Evolutionary conservation across 371 early-diverging fungal species (phyloP).

Genomic region (Mucor mucedo): DNA sequence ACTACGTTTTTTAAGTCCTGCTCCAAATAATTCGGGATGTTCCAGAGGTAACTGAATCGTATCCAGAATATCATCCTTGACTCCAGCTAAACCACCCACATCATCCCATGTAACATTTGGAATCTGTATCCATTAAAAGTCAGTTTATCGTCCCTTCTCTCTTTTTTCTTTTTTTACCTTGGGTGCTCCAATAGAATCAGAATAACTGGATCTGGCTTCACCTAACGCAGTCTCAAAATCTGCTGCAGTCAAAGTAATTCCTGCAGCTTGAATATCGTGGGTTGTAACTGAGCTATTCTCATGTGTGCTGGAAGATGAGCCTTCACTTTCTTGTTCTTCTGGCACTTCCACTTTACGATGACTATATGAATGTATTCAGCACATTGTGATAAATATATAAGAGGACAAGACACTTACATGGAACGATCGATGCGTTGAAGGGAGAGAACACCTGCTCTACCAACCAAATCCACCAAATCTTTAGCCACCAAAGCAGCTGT

Average conservation of each 20-base stretch:
- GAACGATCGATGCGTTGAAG: slow-evolving; percentile 67
- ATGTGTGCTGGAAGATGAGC: neutral
- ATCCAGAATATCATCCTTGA: slow-evolving; percentile 97
- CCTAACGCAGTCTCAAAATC: slow-evolving; percentile 85
- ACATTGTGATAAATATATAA: neutral
- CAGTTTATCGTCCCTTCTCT: too few species aligned
- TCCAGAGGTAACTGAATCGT: slow-evolving; percentile 98
- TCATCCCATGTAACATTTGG: slow-evolving; percentile 98
- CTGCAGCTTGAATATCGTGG: slow-evolving; percentile 69
- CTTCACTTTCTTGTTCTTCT: slow-evolving; percentile 12
- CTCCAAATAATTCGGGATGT: slow-evolving; percentile 96
- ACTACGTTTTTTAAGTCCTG: slow-evolving; percentile 97
- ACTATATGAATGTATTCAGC: neutral
- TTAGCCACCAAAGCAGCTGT: slow-evolving; percentile 91
- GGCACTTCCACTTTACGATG: slow-evolving; percentile 16
- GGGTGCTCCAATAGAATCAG: slow-evolving; percentile 94
- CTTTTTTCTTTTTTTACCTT: slow-evolving; percentile 53
- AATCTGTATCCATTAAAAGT: slow-evolving; percentile 53
- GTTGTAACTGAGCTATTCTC: slow-evolving; percentile 27
- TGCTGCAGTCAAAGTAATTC: slow-evolving; percentile 71
- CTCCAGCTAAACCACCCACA: slow-evolving; percentile 98
- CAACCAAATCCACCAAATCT: slow-evolving; percentile 81
- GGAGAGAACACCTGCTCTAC: slow-evolving; percentile 72
- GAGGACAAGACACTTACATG: slow-evolving; percentile 43
- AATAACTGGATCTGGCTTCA: slow-evolving; percentile 81